phyloP scores from a whole-genome alignment of 2,329 filamentous ascomycete species.

The Ophiobolus disseminans region DNA sequence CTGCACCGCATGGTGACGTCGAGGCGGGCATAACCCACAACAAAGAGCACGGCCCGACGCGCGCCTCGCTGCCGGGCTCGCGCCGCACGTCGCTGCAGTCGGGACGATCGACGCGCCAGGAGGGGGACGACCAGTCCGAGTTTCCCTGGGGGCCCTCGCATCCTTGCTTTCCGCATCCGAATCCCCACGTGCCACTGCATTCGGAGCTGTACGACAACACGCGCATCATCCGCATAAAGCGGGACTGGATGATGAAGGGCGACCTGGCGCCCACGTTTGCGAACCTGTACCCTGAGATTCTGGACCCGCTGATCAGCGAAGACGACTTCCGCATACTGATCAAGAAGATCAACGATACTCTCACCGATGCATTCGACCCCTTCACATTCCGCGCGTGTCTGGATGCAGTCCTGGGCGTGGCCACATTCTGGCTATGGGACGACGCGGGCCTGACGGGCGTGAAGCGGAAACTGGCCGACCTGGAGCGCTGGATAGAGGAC shows the following conservation, averaged over 20 bases:
- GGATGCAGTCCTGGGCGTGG: constrained; percentile 77
- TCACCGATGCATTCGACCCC: constrained; percentile 81
- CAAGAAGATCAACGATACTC: constrained; percentile 78
- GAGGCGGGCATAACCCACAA: constrained; percentile 28
- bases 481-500: constrained; percentile 83
- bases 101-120: constrained; percentile 48
- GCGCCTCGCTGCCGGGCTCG: constrained; percentile 38
- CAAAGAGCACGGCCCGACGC: constrained; percentile 17
- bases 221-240: constrained; percentile 86
- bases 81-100: constrained; percentile 39
- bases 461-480: constrained; percentile 71
- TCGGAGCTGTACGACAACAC: constrained; percentile 79
- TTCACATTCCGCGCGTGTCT: constrained; percentile 78
- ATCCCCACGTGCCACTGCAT: constrained; percentile 83
- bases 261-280: constrained; percentile 93
- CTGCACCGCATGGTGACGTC: constrained; percentile 28
- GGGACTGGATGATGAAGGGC: constrained; percentile 89
- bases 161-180: constrained; percentile 91
- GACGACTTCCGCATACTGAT: constrained; percentile 85
- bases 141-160: constrained; percentile 92
- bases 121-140: constrained; percentile 60
- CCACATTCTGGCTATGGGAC: constrained; percentile 95
- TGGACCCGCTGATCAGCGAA: constrained; percentile 85
- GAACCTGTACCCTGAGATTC: constrained; percentile 93
- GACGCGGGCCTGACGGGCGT: constrained; percentile 79